These are phyloP conservation scores for Carnegiea gigantea DNA, from an alignment of 179 eudicot species.

Conservation along the genomic window DNA sequence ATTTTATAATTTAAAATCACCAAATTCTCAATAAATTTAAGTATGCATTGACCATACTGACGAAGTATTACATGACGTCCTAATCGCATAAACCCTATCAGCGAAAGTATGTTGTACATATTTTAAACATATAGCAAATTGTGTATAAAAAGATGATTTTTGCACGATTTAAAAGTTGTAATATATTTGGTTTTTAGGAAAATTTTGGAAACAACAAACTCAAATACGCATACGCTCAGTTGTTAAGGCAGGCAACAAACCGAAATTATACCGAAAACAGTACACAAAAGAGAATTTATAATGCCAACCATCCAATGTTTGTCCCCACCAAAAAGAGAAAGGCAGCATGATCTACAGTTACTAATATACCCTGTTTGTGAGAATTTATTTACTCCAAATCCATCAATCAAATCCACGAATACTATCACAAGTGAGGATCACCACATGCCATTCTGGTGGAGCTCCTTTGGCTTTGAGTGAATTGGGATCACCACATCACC, in stretches of 20 bases:
- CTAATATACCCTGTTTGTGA: neutral
- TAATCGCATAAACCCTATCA: too few relatives aligned
- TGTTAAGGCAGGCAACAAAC: neutral
- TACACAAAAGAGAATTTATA: conserved; percentile 22
- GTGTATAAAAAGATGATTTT: too few relatives aligned
- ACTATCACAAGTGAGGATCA: conserved; percentile 7
- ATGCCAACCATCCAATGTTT: conserved; percentile 37
- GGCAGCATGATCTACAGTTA: neutral
- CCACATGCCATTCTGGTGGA: conserved; percentile 24
- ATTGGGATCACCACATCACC: neutral
- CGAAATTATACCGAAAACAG: neutral
- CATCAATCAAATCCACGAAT: conserved; percentile 43
- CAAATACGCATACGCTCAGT: neutral
- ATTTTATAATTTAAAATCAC: too few relatives aligned
- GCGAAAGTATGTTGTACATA: too few relatives aligned
- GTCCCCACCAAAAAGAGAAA: conserved; percentile 34
- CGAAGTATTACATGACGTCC: too few relatives aligned
- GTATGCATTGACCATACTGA: too few relatives aligned
- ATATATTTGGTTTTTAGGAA: neutral
- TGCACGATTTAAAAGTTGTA: too few relatives aligned
- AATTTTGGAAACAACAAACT: neutral
- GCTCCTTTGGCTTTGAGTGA: conserved; percentile 20
- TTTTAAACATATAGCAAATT: too few relatives aligned
- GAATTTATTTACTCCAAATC: neutral
- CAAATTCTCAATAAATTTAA: too few relatives aligned